Base-by-base conservation (phyloP, 169 alveolate species). In the Cryptosporidium andersoni region DNA sequence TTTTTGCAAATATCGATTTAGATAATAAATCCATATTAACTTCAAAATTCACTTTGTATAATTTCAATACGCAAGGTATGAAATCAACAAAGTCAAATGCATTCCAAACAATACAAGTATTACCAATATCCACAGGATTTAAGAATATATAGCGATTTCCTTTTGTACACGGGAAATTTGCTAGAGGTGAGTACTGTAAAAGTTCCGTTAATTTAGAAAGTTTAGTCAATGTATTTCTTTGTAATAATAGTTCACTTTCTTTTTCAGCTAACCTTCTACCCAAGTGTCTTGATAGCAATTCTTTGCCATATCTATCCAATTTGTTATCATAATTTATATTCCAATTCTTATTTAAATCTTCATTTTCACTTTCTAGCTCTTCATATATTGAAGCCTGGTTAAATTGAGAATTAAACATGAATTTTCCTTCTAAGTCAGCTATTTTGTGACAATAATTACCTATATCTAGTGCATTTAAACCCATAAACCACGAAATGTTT, bases 11-110 rank as follows among this genome's bases (percentile, higher is more conserved):
- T 48, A 47, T 74, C 1, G 85, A 74, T 58, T 56, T 52, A 12
- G n/a, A 34, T 42, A 58, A 55, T 14, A 45, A 55, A 36, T 74
- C 85, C 43, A 58, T 74, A 45, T 56, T 56, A 9, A 68, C 43
- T 14, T 45, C 39, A 60, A 74, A 74, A 42, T 74, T 68, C 49
- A 74, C 34, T 37, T 68, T 74, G 25, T 56, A 74, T 39, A 74
- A 49, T 51, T 74, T 74, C 45, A 74, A 51, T 3, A 74, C 67
- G 11, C 74, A 74, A 3, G 85, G 48, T 14, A 60, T 60, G 11
- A 74, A 64, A 55, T 74, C 85, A 25, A 45, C 42, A 74, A 74
- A 74, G 14, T 74, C 85, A 60, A 74, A 74, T 47, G 74, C 85
- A 4, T 48, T 74, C 85, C 85, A 74, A 40, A 43, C 16, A n/a